Percentiles rank a stretch among this genome's conserved stretches.
Conservation (phyloP, 345 rosid genomes). For the Barbarea vulgaris region DNA sequence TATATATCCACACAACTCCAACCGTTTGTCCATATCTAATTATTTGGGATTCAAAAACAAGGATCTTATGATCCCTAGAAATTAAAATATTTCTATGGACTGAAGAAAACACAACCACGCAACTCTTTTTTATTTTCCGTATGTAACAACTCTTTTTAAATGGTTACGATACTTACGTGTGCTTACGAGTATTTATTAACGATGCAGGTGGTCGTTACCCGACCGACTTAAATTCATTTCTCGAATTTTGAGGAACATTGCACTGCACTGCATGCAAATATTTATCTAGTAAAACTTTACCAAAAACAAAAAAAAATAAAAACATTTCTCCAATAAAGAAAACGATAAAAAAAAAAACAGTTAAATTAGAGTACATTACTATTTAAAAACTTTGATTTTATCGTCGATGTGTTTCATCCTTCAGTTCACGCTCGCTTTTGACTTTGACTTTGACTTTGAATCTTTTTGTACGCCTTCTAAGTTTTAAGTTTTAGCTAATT, state of each 20-base stretch:
- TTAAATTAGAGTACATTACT: neutral
- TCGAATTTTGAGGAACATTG: constrained; percentile 30
- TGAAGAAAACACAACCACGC: neutral
- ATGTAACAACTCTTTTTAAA: neutral
- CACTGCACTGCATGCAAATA: constrained; percentile 9
- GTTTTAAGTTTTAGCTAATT: neutral
- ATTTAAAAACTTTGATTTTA: neutral
- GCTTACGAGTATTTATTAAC: constrained; percentile 20
- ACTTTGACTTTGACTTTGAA: neutral
- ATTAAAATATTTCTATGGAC: neutral
- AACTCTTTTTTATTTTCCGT: neutral
- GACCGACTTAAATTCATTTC: constrained; percentile 36
- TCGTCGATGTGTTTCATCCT: neutral
- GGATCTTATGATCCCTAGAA: neutral
- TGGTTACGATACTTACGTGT: constrained; percentile 6
- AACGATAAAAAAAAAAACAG: neutral
- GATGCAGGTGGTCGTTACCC: constrained; percentile 35
- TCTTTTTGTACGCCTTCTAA: neutral
- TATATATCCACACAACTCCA: neutral
- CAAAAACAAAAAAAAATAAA: neutral
- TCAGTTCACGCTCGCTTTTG: neutral
- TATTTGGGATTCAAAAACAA: constrained; percentile 1
- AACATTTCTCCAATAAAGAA: neutral
- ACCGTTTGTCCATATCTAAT: neutral
- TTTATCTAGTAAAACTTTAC: neutral